Percentiles rank a stretch among this genome's conserved stretches.
Conservation (phyloP, 1,139 yeast species). For the Geotrichum macrosporum region DNA sequence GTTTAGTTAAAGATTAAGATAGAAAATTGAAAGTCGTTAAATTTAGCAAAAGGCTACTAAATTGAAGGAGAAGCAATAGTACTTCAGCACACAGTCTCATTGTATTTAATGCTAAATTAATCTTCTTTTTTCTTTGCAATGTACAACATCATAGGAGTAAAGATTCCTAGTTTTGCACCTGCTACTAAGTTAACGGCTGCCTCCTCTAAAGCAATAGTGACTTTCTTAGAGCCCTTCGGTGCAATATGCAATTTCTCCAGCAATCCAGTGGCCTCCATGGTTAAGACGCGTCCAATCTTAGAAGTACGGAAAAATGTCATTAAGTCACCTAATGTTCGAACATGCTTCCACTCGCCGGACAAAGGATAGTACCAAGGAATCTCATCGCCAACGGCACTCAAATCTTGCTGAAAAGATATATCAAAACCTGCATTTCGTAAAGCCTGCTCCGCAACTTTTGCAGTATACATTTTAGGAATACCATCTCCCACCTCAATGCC, state of each 20-base stretch:
- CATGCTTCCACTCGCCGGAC: slow-evolving; percentile 86
- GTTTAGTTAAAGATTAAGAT: too few relatives aligned
- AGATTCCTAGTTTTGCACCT: slow-evolving; percentile 84
- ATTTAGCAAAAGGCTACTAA: too few relatives aligned
- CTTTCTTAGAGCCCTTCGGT: slow-evolving; percentile 89
- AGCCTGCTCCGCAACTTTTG: slow-evolving; percentile 83
- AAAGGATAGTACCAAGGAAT: slow-evolving; percentile 98
- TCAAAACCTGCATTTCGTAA: slow-evolving; percentile 84
- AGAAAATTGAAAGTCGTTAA: too few relatives aligned
- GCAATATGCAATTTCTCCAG: slow-evolving; percentile 84
- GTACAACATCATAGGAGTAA: slow-evolving; percentile 96
- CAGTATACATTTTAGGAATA: slow-evolving; percentile 92
- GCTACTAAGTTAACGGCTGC: slow-evolving; percentile 94
- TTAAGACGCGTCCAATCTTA: slow-evolving; percentile 73
- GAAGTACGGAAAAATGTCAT: slow-evolving; percentile 89
- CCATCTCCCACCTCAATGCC: slow-evolving; percentile 99
- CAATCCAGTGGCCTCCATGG: slow-evolving; percentile 73
- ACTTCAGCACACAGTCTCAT: too few relatives aligned
- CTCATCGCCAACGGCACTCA: slow-evolving; percentile 77
- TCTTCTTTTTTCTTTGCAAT: slow-evolving; percentile 77
- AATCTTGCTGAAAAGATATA: slow-evolving; percentile 66
- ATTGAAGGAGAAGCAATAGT: too few relatives aligned
- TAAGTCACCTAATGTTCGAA: slow-evolving; percentile 73
- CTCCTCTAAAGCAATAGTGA: slow-evolving; percentile 88
- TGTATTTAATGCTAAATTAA: too few relatives aligned